These are phyloP conservation scores for Cercospora brassicicola DNA, from an alignment of 2,329 filamentous ascomycete species.

Conservation along the genomic window DNA sequence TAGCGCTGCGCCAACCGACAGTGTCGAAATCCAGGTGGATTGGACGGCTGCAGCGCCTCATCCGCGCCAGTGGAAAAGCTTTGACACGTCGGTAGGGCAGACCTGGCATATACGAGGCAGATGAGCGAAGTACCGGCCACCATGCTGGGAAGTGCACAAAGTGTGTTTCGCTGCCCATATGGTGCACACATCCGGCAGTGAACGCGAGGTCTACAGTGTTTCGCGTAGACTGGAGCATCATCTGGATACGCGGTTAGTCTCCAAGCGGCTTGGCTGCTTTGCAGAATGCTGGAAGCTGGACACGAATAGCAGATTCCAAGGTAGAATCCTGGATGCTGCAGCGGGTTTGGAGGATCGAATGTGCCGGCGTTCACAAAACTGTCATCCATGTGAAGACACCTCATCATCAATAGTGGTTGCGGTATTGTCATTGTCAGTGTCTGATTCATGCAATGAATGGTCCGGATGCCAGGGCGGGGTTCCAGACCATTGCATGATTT, in stretches of 20 bases:
- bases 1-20: conserved; percentile 18
- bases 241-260: neutral
- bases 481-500: conserved; percentile 5
- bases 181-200: conserved; percentile 7
- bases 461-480: conserved; percentile 3
- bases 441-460: neutral
- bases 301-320: conserved; percentile 5
- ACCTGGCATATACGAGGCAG: neutral
- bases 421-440: neutral
- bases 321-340: conserved; percentile 5
- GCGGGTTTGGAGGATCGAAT: neutral
- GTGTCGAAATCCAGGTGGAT: neutral
- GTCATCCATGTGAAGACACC: neutral
- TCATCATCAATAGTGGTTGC: neutral
- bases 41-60: conserved; percentile 12
- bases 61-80: conserved; percentile 2
- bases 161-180: neutral
- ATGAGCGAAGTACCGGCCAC: neutral
- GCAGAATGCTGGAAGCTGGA: neutral
- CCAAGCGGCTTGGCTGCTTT: neutral
- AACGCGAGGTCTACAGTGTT: neutral
- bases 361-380: neutral
- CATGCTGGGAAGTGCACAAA: neutral
- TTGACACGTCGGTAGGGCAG: conserved; percentile 5
- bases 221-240: neutral